These are phyloP conservation scores for Solanum chacoense DNA, from an alignment of 305 asterid genomes.

Conservation along the genomic window DNA sequence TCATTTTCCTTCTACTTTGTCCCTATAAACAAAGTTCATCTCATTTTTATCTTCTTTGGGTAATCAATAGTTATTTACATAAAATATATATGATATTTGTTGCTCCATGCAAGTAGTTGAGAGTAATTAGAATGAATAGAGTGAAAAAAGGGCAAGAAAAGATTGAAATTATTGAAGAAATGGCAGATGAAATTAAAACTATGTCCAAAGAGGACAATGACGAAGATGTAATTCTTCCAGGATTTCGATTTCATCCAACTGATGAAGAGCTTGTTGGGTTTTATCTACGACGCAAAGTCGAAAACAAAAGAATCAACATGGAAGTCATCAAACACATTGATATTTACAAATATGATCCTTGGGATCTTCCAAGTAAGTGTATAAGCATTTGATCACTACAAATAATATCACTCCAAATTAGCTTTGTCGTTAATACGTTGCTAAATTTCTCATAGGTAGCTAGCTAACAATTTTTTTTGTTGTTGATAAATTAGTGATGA, in stretches of 20 bases:
- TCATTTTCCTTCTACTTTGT: background rate
- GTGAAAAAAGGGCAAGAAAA: background rate
- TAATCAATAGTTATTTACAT: background rate
- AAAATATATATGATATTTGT: background rate
- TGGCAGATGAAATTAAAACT: background rate
- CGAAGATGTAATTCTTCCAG: background rate
- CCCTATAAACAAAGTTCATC: background rate
- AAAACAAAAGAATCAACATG: background rate
- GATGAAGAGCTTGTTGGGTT: conserved; percentile 4
- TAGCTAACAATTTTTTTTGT: background rate
- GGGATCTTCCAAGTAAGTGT: conserved; percentile 6
- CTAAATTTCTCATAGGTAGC: background rate
- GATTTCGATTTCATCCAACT: conserved; percentile 4
- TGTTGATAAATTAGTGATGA: background rate
- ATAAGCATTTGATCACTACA: background rate
- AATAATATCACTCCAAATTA: background rate
- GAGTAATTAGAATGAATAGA: background rate
- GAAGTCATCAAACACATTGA: background rate
- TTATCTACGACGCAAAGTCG: background rate
- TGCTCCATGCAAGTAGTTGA: background rate
- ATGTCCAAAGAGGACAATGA: background rate
- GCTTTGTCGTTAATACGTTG: background rate
- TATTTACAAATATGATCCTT: background rate
- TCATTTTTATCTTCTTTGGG: background rate
- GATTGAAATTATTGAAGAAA: background rate